phyloP scores from a whole-genome alignment of 257 asterid species.

The Mentha longifolia region DNA sequence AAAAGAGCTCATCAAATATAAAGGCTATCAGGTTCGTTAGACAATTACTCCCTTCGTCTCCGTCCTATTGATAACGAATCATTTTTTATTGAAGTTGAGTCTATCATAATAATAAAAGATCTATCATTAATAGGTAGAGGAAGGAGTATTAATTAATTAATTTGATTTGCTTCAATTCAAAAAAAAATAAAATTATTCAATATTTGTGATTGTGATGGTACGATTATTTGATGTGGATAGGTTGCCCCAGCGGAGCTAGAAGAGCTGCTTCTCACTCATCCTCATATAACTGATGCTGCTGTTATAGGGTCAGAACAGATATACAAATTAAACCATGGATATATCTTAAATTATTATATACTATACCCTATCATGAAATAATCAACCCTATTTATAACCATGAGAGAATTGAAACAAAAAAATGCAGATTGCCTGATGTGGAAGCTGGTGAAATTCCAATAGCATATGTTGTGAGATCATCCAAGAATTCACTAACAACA shows the following conservation, averaged over 20 bases:
- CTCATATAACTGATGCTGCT: slow-evolving; percentile 46
- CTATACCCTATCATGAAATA: too few species aligned
- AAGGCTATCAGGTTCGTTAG: slow-evolving; percentile 46
- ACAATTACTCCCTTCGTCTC: too few species aligned
- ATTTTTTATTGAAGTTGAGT: too few species aligned
- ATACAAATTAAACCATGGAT: too few species aligned
- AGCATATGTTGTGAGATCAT: slow-evolving; percentile 67
- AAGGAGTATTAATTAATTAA: too few species aligned
- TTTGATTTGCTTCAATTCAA: neutral
- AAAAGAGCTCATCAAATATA: slow-evolving; percentile 54
- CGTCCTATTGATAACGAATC: too few species aligned
- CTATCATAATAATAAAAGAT: too few species aligned
- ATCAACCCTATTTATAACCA: too few species aligned
- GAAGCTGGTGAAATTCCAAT: slow-evolving; percentile 81
- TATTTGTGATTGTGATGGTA: too few species aligned
- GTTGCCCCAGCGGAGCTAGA: slow-evolving; percentile 61
- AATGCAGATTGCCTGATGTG: slow-evolving; percentile 57
- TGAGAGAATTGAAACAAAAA: neutral
- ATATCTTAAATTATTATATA: too few species aligned
- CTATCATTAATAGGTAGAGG: too few species aligned
- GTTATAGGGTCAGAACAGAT: slow-evolving; percentile 21
- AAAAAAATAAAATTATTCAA: too few species aligned
- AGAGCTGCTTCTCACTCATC: slow-evolving; percentile 50
- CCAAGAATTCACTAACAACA: slow-evolving; percentile 29
- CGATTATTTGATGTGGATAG: slow-evolving; percentile 1